Conservation (phyloP, 129 eudicot genomes). For the Ambrosia trifida region DNA sequence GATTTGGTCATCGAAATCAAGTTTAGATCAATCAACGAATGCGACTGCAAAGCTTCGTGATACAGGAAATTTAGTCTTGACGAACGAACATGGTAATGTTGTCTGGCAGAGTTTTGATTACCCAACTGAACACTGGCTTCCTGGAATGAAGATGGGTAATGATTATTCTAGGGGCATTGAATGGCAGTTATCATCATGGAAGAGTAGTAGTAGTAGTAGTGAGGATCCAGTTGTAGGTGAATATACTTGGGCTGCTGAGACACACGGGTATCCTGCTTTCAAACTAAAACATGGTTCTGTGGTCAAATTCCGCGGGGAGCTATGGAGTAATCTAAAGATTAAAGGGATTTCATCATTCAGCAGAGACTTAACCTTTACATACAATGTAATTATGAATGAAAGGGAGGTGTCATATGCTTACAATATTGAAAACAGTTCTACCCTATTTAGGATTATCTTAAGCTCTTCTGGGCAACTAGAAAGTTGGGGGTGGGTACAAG, state of each 20-base stretch:
- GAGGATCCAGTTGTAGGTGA: background rate
- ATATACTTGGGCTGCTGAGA: background rate
- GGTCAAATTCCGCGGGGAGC: background rate
- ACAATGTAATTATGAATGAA: background rate
- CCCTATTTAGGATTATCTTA: background rate
- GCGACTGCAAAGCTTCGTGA: conserved; percentile 4
- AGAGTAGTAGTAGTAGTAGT: background rate
- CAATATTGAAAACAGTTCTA: background rate
- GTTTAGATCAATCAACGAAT: background rate
- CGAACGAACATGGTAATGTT: background rate
- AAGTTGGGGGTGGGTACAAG: background rate
- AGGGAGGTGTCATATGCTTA: background rate
- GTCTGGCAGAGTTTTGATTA: background rate
- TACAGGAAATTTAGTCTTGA: background rate
- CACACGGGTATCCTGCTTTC: background rate
- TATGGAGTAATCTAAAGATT: background rate
- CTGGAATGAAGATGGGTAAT: conserved; percentile 1
- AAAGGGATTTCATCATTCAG: background rate
- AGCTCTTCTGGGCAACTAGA: background rate
- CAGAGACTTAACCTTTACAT: background rate
- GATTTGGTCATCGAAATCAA: background rate
- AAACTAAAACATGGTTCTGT: background rate
- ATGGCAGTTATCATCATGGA: background rate
- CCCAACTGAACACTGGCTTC: conserved; percentile 14
- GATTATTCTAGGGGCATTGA: background rate